Base-by-base conservation (phyloP, 495 filamentous ascomycete species). In the Aspergillus panamensis region DNA sequence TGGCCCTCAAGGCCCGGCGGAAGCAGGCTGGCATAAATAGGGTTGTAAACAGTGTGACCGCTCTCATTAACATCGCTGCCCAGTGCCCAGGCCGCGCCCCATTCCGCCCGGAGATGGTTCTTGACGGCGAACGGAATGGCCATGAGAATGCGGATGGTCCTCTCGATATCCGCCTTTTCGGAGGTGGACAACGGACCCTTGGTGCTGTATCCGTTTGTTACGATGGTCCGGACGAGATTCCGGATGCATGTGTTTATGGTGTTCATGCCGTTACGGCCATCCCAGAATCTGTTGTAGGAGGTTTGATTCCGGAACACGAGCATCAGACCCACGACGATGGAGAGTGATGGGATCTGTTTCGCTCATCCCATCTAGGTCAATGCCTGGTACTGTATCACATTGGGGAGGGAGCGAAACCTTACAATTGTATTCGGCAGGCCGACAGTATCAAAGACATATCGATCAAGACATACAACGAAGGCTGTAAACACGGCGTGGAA, bases 321-420 rank as follows among this genome's bases (percentile, higher is more conserved):
- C 85, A 91, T 90, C 16, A 91, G 66, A 66, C 88, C 88, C 21
- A 91, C 87, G 50, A 91, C 88, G 58, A 91, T 91, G 19, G 86
- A 89, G 1, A 91, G 70, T n/a, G 82, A 86, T 14, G 88, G 87
- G 53, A 91, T 85, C 81, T 85, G n/a, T 32, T 19, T 40, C 30
- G 16, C 14, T 14, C 9, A 20, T 49, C 12, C 42, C 4, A 4
- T 19, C 17, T 19, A 20, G 42, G 9, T 45, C 19, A 17, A 45
- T 20, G 9, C 20, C 42, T 17, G 16, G 9, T 16, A 21, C 17
- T 19, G 8, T 19, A 16, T 45, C n/a, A 6, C 2, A 30, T 53
- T 20, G 42, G 42, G 42, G 16, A 37, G 16, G 39, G 25, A 31
- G 31, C 30, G 6, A 20, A 48, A 1, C 61, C 78, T 31, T 71